Evolutionary conservation across 78 protist genomes (phyloP), one percentile per base, ranked within the genome.

Genomic region (Planoprotostelium fungivorum): DNA sequence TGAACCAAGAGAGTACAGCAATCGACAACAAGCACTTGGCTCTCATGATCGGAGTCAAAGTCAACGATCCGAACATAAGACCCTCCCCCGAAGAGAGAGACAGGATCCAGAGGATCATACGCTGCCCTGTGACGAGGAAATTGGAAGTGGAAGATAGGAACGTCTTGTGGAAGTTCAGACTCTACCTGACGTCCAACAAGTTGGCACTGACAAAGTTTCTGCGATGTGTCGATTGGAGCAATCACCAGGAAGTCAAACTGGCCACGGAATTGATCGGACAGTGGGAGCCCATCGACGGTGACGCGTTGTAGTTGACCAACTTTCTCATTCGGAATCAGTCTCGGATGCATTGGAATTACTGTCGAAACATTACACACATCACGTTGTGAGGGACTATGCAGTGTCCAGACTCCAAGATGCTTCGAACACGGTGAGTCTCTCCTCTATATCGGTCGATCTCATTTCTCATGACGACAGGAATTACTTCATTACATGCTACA

Each of bases 151-250:
- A 51, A 16, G 73, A 51, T 16, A 51, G 73, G 73, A 51, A 51
- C 73, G 73, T 94, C 25, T 63, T 94, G 28, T 94, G 96, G 96
- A 94, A 93, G 84, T 98, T 95, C 85, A 73, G 99, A 28, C 94
- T 87, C 35, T 96, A 90, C 35, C 86, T 97, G 36, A 37, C 93
- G 0, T 85, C 92, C 25, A 94, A 97, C n/a, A 97, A 96, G 86
- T 91, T 90, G 38, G 98, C 98, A 37, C 92, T 97, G 31, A 96
- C 98, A 0, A 95, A 95, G 36, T 97, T 97, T 85, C 85, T 98
- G 34, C 36, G 91, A 83, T 93, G 96, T 51, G 98, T 98, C 28
- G 99, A 98, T 51, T 98, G 99, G 99, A 29, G 36, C 38, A 96
- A 96, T 85, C 16, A 84, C 35, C 87, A 93, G 35, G 96, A 97